Percentiles rank a stretch among this genome's conserved stretches.
Conservation (phyloP, 2,329 filamentous ascomycete species). For the Neofusicoccum parvum region DNA sequence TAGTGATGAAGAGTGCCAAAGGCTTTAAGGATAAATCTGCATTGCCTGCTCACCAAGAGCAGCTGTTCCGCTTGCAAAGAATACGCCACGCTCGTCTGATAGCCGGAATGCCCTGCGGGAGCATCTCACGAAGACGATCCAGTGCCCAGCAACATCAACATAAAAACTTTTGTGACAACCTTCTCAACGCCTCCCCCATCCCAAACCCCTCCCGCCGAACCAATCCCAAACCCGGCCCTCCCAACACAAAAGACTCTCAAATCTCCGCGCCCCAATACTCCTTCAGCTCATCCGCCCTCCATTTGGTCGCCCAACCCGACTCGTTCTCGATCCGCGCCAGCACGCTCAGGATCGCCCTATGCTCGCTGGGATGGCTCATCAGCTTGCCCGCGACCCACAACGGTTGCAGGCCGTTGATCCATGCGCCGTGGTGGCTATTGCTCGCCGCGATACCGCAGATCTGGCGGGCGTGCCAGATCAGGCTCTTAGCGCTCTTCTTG, state of each 20-base stretch:
- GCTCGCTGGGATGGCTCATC: conserved; percentile 50
- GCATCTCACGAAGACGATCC: too few species aligned
- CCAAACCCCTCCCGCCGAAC: too few species aligned
- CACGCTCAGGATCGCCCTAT: conserved; percentile 50
- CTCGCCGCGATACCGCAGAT: conserved; percentile 51
- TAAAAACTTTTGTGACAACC: too few species aligned
- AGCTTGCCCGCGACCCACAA: conserved; percentile 51
- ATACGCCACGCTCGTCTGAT: too few species aligned
- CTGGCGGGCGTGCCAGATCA: conserved; percentile 52
- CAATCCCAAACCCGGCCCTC: too few species aligned
- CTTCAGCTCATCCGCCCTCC: conserved; percentile 56
- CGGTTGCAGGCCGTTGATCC: conserved; percentile 43
- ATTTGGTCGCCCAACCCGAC: conserved; percentile 57
- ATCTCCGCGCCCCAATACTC: conserved; percentile 51
- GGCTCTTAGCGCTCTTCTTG: conserved; percentile 30
- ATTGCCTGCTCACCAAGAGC: too few species aligned
- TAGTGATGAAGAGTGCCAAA: too few species aligned
- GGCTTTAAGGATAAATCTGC: too few species aligned
- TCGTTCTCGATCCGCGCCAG: conserved; percentile 54
- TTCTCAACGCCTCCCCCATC: too few species aligned
- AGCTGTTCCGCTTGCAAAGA: too few species aligned
- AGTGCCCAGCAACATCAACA: too few species aligned
- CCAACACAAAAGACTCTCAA: neutral
- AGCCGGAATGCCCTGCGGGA: too few species aligned
- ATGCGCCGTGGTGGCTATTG: conserved; percentile 49